phyloP scores from a whole-genome alignment of 805 yeast genomes.

The Yarrowia sp. region DNA sequence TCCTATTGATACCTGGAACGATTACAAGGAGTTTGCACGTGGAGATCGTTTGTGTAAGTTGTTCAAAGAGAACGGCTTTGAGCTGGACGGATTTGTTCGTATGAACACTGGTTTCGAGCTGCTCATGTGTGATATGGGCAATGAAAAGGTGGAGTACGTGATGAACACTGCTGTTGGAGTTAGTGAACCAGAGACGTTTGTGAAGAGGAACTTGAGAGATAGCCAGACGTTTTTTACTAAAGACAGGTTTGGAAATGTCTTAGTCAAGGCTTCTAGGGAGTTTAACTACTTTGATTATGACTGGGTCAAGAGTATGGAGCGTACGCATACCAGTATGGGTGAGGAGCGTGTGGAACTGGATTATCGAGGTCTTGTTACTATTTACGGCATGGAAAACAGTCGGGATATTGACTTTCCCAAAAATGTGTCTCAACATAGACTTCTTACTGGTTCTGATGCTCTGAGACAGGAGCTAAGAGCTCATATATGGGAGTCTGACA shows the following conservation, averaged over 20 bases:
- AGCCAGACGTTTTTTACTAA: neutral
- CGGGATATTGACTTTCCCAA: constrained; percentile 6
- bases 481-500: neutral
- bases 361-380: constrained; percentile 2
- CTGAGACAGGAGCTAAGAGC: constrained; percentile 1
- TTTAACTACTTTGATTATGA: constrained; percentile 12
- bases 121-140: constrained; percentile 54
- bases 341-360: constrained; percentile 7
- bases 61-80: constrained; percentile 34
- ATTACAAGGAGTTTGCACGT: constrained; percentile 6
- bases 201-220: neutral
- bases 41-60: neutral
- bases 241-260: neutral
- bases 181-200: neutral
- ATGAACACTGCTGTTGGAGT: constrained; percentile 8
- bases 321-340: neutral
- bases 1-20: constrained; percentile 6
- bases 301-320: constrained; percentile 21
- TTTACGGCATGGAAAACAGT: constrained; percentile 7
- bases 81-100: constrained; percentile 57
- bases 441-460: constrained; percentile 5
- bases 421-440: constrained; percentile 13
- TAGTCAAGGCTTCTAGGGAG: neutral
- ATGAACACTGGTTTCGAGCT: constrained; percentile 61
- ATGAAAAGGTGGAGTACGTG: constrained; percentile 46